Conservation (phyloP, 805 yeast genomes). For the Cyberlindnera galapagoensis region DNA sequence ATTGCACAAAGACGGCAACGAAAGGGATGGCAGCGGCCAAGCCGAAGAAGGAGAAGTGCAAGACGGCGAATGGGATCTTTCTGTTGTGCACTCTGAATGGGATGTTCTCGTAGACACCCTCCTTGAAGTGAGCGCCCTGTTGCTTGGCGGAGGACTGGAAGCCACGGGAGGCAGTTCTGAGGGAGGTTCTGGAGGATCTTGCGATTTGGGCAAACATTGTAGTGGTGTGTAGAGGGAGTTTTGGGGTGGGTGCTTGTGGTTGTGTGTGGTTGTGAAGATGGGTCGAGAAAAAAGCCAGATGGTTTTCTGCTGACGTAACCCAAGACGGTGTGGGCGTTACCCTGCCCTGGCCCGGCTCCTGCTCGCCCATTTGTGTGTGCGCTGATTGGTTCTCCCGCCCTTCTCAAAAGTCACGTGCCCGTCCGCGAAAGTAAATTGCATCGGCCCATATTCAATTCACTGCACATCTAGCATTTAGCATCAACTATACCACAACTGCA, state of each 20-base stretch:
- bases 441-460: too few relatives aligned
- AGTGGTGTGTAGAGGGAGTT: neutral
- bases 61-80: constrained; percentile 79
- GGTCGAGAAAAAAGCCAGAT: too few relatives aligned
- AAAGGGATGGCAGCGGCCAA: constrained; percentile 73
- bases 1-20: constrained; percentile 70
- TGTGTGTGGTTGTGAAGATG: too few relatives aligned
- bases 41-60: constrained; percentile 75
- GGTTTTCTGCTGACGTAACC: too few relatives aligned
- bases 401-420: too few relatives aligned
- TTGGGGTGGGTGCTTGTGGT: constrained; percentile 1
- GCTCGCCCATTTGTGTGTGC: too few relatives aligned
- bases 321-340: too few relatives aligned
- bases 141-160: constrained; percentile 42
- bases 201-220: constrained; percentile 17
- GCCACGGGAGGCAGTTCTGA: constrained; percentile 27
- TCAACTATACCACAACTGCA: too few relatives aligned
- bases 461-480: too few relatives aligned
- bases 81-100: constrained; percentile 95
- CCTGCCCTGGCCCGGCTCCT: too few relatives aligned
- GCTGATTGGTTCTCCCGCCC: too few relatives aligned
- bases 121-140: constrained; percentile 51
- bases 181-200: constrained; percentile 28
- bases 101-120: constrained; percentile 85
- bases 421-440: too few relatives aligned